A percentile compares a stretch with the other conserved stretches of the same genome.
These are phyloP conservation scores for Iberis pinnata DNA, from an alignment of 345 rosid genomes.

Conservation along the genomic window DNA sequence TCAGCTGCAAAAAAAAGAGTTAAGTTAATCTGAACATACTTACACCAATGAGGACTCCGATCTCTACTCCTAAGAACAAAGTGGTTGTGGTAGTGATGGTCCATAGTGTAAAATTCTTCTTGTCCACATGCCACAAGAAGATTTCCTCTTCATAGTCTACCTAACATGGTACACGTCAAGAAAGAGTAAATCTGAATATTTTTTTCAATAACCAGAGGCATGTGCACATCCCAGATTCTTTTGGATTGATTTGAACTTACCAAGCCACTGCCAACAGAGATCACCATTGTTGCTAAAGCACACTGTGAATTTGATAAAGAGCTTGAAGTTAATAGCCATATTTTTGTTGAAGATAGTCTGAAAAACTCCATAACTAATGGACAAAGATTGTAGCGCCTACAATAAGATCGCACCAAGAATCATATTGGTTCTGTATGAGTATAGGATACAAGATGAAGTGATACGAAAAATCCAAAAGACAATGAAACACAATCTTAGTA, in stretches of 20 bases:
- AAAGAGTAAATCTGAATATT: constrained; percentile 13
- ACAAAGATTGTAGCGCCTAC: too few relatives aligned
- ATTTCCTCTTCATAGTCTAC: constrained; percentile 94
- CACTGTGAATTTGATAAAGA: constrained; percentile 50
- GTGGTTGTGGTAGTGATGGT: constrained; percentile 57
- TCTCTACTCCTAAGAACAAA: constrained; percentile 89
- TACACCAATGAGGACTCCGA: constrained; percentile 97
- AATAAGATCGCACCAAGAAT: too few relatives aligned
- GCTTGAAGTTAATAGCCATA: too few relatives aligned
- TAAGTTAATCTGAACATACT: constrained; percentile 28
- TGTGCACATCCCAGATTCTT: neutral
- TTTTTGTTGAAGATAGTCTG: too few relatives aligned
- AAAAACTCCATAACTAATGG: too few relatives aligned
- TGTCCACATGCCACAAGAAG: constrained; percentile 89
- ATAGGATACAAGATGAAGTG: too few relatives aligned
- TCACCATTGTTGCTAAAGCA: constrained; percentile 89
- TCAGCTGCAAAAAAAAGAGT: neutral
- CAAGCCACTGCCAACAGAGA: constrained; percentile 89
- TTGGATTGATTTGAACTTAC: constrained; percentile 42
- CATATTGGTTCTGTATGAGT: too few relatives aligned
- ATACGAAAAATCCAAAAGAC: too few relatives aligned
- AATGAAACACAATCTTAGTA: too few relatives aligned
- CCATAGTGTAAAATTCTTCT: constrained; percentile 43
- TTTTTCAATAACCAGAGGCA: neutral
- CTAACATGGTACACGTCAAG: constrained; percentile 38